phyloP scores from a whole-genome alignment of 2,329 filamentous ascomycete species.

The Colletotrichum limetticola region DNA sequence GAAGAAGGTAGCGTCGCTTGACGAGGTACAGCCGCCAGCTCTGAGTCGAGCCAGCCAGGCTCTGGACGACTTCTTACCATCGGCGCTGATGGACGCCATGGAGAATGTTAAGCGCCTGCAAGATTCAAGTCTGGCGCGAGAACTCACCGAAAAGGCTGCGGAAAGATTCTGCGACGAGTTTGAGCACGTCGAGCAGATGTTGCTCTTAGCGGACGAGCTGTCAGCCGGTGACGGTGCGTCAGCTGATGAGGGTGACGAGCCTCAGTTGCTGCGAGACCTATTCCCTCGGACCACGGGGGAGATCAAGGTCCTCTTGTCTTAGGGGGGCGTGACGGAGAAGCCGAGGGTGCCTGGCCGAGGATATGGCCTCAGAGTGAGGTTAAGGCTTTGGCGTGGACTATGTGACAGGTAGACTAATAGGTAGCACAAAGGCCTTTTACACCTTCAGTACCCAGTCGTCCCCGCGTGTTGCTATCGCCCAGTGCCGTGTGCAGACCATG shows the following conservation, averaged over 20 bases:
- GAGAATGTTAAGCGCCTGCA: conserved; percentile 81
- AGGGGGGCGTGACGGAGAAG: conserved; percentile 11
- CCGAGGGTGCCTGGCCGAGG: neutral
- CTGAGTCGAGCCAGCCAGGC: conserved; percentile 78
- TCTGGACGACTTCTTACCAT: conserved; percentile 91
- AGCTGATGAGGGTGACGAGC: conserved; percentile 40
- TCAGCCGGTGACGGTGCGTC: conserved; percentile 40
- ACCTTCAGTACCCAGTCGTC: neutral
- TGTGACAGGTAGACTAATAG: neutral
- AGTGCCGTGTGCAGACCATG: neutral
- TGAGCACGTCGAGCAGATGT: conserved; percentile 65
- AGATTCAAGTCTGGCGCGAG: conserved; percentile 76
- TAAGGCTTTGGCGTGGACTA: neutral
- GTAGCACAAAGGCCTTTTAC: neutral
- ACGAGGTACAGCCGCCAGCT: conserved; percentile 63
- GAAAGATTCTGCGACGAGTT: conserved; percentile 89
- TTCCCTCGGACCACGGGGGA: conserved; percentile 71
- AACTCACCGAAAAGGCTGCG: conserved; percentile 85
- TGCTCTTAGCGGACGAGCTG: conserved; percentile 55
- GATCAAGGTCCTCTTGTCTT: conserved; percentile 69
- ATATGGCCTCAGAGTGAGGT: neutral
- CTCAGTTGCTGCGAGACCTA: conserved; percentile 51
- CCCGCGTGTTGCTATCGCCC: neutral
- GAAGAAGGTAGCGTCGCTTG: conserved; percentile 55
- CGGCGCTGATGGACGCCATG: conserved; percentile 90